Percentiles rank a stretch among this genome's conserved stretches.
These are phyloP conservation scores for Aspergillus sp. DNA, from an alignment of 2,329 filamentous ascomycete species.

Conservation along the genomic window DNA sequence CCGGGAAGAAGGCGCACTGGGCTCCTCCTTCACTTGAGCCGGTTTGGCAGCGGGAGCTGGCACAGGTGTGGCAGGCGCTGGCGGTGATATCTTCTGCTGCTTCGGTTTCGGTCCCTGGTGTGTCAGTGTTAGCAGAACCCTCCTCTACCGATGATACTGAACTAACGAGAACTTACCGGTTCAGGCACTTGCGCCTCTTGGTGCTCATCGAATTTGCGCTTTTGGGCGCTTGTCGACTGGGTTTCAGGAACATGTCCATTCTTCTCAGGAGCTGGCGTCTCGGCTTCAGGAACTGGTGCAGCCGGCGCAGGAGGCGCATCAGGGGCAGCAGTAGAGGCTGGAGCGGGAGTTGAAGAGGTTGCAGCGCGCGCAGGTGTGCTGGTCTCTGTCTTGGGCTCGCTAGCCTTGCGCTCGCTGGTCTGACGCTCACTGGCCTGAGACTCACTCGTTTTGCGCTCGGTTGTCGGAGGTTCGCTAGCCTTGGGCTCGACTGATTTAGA, in stretches of 20 bases:
- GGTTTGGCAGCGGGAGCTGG: slow-evolving; percentile 28
- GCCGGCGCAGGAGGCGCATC: slow-evolving; percentile 15
- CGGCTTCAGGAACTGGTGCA: slow-evolving; percentile 18
- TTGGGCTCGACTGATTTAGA: neutral
- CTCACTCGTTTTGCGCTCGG: neutral
- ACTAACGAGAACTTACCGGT: slow-evolving; percentile 29
- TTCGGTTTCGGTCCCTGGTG: slow-evolving; percentile 45
- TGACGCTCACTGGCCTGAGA: neutral
- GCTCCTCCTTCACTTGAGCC: slow-evolving; percentile 37
- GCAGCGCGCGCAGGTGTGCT: slow-evolving; percentile 41
- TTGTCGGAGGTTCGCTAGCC: neutral
- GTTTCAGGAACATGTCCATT: slow-evolving; percentile 28
- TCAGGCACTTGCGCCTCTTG: slow-evolving; percentile 32
- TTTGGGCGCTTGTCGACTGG: slow-evolving; percentile 38
- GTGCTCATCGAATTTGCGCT: slow-evolving; percentile 49
- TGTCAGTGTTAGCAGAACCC: slow-evolving; percentile 27
- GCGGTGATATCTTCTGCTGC: slow-evolving; percentile 42
- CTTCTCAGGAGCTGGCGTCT: slow-evolving; percentile 30
- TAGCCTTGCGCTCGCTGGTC: neutral
- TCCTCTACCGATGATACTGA: neutral
- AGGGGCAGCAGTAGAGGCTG: slow-evolving; percentile 29
- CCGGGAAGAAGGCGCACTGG: slow-evolving; percentile 28
- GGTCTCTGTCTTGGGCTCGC: slow-evolving; percentile 56
- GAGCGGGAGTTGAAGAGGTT: slow-evolving; percentile 21
- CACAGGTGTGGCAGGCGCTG: slow-evolving; percentile 21